A percentile compares a stretch with the other conserved stretches of the same genome.
Conservation (phyloP, 1,284 basidiomycete genomes). For the Boletus subluridellus region DNA sequence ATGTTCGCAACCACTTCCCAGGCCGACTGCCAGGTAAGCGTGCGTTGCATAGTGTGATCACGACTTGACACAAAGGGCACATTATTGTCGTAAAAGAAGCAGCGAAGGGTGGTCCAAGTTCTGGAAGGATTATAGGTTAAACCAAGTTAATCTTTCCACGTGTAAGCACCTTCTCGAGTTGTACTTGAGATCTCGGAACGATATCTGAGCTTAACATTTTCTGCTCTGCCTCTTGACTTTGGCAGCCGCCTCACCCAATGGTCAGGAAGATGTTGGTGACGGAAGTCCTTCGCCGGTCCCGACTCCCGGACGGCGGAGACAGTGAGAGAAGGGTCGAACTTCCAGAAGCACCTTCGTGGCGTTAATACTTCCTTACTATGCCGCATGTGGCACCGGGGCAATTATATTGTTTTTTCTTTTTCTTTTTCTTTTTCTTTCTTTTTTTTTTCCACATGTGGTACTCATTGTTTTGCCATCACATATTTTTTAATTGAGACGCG, state of each 20-base stretch:
- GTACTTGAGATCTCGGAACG: not conserved
- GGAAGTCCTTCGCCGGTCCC: constrained; percentile 1
- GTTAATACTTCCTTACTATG: constrained; percentile 5
- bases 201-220: not conserved
- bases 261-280: not conserved
- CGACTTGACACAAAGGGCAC: constrained; percentile 4
- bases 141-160: not conserved
- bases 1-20: constrained; percentile 58
- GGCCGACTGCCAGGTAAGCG: constrained; percentile 54
- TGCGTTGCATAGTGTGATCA: not conserved
- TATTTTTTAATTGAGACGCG: not conserved
- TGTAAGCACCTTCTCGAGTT: constrained; percentile 3
- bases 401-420: not conserved
- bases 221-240: not conserved
- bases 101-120: constrained; percentile 39
- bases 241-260: not conserved
- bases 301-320: constrained; percentile 8
- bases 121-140: constrained; percentile 33
- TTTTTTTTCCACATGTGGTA: not conserved
- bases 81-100: constrained; percentile 37
- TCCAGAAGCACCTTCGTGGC: constrained; percentile 14
- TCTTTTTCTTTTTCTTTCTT: not conserved
- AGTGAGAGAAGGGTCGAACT: not conserved
- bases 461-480: not conserved
- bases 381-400: not conserved